These are phyloP conservation scores for Daedalea quercina DNA, from an alignment of 768 basidiomycete genomes.

Conservation along the genomic window DNA sequence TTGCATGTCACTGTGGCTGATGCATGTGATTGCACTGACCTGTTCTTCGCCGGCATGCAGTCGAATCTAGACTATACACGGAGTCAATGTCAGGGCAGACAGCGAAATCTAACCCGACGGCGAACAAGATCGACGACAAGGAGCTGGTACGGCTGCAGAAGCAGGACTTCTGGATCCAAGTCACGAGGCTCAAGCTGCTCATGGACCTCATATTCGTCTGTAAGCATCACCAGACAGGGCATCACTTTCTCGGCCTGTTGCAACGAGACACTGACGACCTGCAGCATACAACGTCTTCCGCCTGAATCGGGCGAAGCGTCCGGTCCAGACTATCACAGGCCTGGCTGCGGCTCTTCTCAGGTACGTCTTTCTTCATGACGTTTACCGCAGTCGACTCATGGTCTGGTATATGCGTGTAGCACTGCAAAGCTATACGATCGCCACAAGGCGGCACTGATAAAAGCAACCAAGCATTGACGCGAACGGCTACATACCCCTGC, in stretches of 20 bases:
- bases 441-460: slow-evolving; percentile 56
- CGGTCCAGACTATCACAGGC: slow-evolving; percentile 60
- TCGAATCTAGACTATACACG: slow-evolving; percentile 63
- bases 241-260: not conserved
- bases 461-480: slow-evolving; percentile 24
- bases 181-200: slow-evolving; percentile 61
- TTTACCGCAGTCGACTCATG: slow-evolving; percentile 1
- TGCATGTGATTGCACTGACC: slow-evolving; percentile 4
- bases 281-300: slow-evolving; percentile 78
- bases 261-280: not conserved
- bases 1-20: not conserved
- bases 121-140: slow-evolving; percentile 55
- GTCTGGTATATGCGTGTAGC: slow-evolving; percentile 29
- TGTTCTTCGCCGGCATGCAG: slow-evolving; percentile 27
- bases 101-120: slow-evolving; percentile 57
- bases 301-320: slow-evolving; percentile 51
- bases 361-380: slow-evolving; percentile 32
- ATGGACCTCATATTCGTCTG: slow-evolving; percentile 90
- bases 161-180: slow-evolving; percentile 72
- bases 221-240: slow-evolving; percentile 29
- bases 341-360: slow-evolving; percentile 67
- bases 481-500: not conserved
- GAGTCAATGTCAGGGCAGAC: slow-evolving; percentile 71
- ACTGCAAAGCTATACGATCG: slow-evolving; percentile 70
- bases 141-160: slow-evolving; percentile 61